Evolutionary conservation across 2,329 filamentous ascomycete species (phyloP).

Genomic region (Eutypa lata): DNA sequence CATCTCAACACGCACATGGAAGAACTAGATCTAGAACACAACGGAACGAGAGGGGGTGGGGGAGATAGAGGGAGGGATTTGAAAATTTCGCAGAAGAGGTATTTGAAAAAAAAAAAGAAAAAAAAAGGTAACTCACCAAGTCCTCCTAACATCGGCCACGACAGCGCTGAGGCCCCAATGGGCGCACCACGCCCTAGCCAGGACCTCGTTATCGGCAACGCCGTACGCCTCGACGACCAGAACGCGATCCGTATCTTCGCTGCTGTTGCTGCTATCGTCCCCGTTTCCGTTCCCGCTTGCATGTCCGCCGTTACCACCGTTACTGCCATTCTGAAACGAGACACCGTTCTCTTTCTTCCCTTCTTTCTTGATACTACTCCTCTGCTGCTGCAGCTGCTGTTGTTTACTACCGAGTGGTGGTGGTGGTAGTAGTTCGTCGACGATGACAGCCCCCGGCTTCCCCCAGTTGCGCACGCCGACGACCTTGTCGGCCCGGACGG

Average conservation of each 20-base stretch:
- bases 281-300: slow-evolving; percentile 6
- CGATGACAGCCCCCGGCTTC: slow-evolving; percentile 22
- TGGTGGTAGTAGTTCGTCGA: no score
- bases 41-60: background rate
- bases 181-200: slow-evolving; percentile 73
- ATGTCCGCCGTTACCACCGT: background rate
- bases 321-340: background rate
- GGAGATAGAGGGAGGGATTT: background rate
- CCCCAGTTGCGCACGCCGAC: slow-evolving; percentile 67
- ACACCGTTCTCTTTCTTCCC: background rate
- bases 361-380: background rate
- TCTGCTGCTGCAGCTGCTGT: no score
- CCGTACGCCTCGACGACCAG: slow-evolving; percentile 72
- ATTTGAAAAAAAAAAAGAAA: background rate
- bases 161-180: slow-evolving; percentile 72
- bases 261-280: slow-evolving; percentile 26
- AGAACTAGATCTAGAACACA: no score
- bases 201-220: slow-evolving; percentile 71
- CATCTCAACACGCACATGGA: no score
- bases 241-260: slow-evolving; percentile 60
- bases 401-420: no score
- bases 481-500: slow-evolving; percentile 61
- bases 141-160: slow-evolving; percentile 65
- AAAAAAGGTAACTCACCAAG: slow-evolving; percentile 49
- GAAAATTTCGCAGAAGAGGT: slow-evolving; percentile 1